Conservation (phyloP, 2,329 filamentous ascomycete genomes). For the Drechmeria coniospora region DNA sequence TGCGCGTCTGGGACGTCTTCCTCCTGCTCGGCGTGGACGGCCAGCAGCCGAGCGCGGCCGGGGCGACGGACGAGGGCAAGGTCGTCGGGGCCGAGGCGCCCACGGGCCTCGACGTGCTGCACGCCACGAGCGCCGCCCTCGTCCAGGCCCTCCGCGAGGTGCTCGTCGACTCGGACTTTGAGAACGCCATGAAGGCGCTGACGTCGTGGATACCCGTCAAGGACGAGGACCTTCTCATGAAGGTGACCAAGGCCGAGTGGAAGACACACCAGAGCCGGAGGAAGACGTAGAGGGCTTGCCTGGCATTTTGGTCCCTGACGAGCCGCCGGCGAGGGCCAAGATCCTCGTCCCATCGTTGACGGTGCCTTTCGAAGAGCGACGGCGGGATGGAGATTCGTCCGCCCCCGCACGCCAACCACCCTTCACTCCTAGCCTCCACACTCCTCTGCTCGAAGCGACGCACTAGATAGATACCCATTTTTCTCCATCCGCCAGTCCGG, state of each 20-base stretch:
- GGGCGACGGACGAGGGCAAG: constrained; percentile 2
- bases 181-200: constrained; percentile 93
- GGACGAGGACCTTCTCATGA: constrained; percentile 88
- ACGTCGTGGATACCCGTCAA: constrained; percentile 89
- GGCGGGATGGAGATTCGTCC: too few relatives aligned
- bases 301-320: constrained; percentile 11
- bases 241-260: constrained; percentile 76
- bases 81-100: constrained; percentile 6
- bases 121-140: constrained; percentile 77
- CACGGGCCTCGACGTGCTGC: constrained; percentile 64
- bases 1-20: constrained; percentile 96
- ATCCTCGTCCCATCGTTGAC: too few relatives aligned
- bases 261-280: constrained; percentile 43
- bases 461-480: too few relatives aligned
- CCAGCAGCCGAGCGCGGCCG: constrained; percentile 4
- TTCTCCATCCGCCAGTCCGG: too few relatives aligned
- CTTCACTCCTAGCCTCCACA: too few relatives aligned
- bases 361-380: constrained; percentile 5
- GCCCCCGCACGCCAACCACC: too few relatives aligned
- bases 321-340: neutral
- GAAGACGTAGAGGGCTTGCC: constrained; percentile 18
- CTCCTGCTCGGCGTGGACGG: constrained; percentile 57
- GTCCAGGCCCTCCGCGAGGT: constrained; percentile 84
- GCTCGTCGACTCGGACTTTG: constrained; percentile 83
- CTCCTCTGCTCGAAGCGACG: too few relatives aligned